Percentiles rank a stretch among this genome's conserved stretches.
phyloP scores from a whole-genome alignment of 2,329 filamentous ascomycete genomes.

The Neopestalotiopsis sp. region DNA sequence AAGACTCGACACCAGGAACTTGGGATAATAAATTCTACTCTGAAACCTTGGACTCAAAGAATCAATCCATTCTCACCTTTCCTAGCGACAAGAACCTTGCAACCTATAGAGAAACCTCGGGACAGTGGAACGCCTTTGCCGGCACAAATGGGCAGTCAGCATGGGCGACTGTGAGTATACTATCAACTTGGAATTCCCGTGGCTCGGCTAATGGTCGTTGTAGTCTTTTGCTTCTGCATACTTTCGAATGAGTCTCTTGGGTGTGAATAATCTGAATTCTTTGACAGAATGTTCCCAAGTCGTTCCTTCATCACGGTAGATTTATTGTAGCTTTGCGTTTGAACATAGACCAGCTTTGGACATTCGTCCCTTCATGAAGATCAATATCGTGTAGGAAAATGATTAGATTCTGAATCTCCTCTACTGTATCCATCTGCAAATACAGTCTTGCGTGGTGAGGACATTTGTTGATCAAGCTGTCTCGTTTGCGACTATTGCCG shows the following conservation, averaged over 20 bases:
- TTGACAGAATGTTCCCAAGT: constrained; percentile 50
- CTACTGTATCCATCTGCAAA: no score
- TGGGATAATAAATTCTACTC: constrained; percentile 59
- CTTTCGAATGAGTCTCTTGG: constrained; percentile 48
- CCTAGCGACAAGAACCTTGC: constrained; percentile 37
- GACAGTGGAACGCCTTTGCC: constrained; percentile 32
- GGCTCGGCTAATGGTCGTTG: neutral
- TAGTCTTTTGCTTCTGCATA: constrained; percentile 47
- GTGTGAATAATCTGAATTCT: constrained; percentile 50
- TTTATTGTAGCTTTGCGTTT: neutral
- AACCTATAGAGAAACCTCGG: constrained; percentile 25
- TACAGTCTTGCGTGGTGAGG: no score
- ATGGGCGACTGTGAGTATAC: constrained; percentile 33
- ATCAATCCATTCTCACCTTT: constrained; percentile 39
- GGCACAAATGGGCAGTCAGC: constrained; percentile 25
- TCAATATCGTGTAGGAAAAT: no score
- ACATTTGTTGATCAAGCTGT: no score
- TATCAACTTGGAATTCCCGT: neutral
- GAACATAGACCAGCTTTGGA: neutral
- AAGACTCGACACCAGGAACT: constrained; percentile 53
- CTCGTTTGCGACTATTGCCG: no score
- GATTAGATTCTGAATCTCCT: no score
- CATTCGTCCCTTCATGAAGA: no score
- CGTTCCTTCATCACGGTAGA: constrained; percentile 34
- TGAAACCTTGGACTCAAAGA: constrained; percentile 40